Evolutionary conservation across 345 rosid genomes (phyloP).

Genomic region (Rhodomyrtus tomentosa): DNA sequence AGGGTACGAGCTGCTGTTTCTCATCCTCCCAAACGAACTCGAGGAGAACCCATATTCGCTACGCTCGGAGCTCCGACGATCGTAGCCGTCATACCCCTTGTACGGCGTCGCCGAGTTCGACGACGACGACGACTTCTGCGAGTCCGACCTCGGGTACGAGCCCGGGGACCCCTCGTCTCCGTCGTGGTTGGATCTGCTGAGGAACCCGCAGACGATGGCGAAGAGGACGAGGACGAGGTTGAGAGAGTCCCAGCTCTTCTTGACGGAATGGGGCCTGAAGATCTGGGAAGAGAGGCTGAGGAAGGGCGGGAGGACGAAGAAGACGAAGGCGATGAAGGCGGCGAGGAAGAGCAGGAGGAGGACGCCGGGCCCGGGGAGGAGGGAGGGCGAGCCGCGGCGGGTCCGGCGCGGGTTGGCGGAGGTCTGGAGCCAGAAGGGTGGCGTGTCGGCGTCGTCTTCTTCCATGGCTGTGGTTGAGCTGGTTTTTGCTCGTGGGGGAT

Average conservation of each 20-base stretch:
- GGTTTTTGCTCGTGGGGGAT: not conserved
- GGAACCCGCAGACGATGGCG: slow-evolving; percentile 71
- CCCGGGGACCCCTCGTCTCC: slow-evolving; percentile 7
- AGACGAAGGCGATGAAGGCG: slow-evolving; percentile 26
- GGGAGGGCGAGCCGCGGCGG: slow-evolving; percentile 19
- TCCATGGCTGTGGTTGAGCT: slow-evolving; percentile 20
- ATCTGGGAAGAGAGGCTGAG: slow-evolving; percentile 41
- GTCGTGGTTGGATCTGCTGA: slow-evolving; percentile 25
- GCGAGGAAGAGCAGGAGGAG: slow-evolving; percentile 19
- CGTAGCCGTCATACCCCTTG: slow-evolving; percentile 19
- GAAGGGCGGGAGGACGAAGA: slow-evolving; percentile 41
- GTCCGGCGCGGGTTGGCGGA: slow-evolving; percentile 11
- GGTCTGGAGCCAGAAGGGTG: slow-evolving; percentile 71
- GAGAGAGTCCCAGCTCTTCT: slow-evolving; percentile 67
- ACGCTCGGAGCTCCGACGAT: slow-evolving; percentile 17
- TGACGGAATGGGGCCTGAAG: slow-evolving; percentile 47
- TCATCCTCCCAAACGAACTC: slow-evolving; percentile 21
- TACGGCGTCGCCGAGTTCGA: slow-evolving; percentile 18
- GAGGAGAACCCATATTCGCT: slow-evolving; percentile 2
- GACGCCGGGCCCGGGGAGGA: not conserved
- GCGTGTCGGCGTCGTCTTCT: slow-evolving; percentile 34
- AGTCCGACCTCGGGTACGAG: slow-evolving; percentile 7
- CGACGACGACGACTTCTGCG: not conserved
- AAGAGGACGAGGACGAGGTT: slow-evolving; percentile 63
- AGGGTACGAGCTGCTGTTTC: slow-evolving; percentile 69